Conservation (phyloP, 2,329 filamentous ascomycete genomes). For the Thielaviopsis populi region DNA sequence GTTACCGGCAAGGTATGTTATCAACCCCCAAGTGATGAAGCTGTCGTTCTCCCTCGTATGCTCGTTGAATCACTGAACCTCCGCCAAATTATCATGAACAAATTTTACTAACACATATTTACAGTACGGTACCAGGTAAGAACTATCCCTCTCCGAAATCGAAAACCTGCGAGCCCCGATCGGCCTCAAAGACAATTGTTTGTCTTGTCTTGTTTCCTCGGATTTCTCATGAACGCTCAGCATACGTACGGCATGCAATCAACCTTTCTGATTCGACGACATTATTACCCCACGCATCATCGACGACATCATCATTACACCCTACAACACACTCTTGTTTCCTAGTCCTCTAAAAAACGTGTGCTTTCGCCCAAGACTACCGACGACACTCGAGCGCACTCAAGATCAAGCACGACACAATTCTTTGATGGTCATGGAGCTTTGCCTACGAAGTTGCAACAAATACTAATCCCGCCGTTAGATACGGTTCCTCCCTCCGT, state of each 20-base stretch:
- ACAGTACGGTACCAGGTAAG: slow-evolving; percentile 94
- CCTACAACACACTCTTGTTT: neutral
- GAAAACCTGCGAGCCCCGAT: neutral
- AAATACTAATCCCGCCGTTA: slow-evolving; percentile 28
- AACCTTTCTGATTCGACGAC: neutral
- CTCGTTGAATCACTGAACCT: neutral
- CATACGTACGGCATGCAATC: neutral
- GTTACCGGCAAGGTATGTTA: slow-evolving; percentile 52
- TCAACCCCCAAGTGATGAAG: slow-evolving; percentile 6
- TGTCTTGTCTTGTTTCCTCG: neutral
- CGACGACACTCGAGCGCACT: neutral
- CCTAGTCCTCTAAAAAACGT: neutral
- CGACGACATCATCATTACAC: neutral
- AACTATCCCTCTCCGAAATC: slow-evolving; percentile 10
- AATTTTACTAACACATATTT: slow-evolving; percentile 20
- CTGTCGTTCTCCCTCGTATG: neutral
- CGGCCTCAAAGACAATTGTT: neutral
- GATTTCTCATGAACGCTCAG: neutral
- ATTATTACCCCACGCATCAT: neutral
- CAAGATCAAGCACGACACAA: neutral
- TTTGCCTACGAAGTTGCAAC: neutral
- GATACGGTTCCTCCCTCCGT: slow-evolving; percentile 97
- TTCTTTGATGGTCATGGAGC: neutral
- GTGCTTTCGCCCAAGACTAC: neutral
- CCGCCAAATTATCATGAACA: neutral